Evolutionary conservation across 169 alveolate species (phyloP).

Genomic region (Miamiensis avidus): DNA sequence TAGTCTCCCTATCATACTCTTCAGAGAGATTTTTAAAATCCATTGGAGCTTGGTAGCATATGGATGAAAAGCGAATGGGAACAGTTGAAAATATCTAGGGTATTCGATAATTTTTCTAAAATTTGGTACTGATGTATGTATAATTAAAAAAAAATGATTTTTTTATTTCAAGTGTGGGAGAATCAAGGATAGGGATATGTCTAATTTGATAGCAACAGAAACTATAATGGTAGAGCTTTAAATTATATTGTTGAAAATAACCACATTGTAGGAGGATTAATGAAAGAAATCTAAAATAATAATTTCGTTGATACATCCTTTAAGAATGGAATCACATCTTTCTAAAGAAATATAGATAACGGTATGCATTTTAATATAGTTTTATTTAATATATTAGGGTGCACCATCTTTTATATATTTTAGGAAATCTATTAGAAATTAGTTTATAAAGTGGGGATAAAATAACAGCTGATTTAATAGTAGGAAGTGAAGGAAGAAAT

Average conservation of each 20-base stretch:
- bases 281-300: conserved; percentile 18
- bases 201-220: background rate
- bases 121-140: background rate
- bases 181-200: conserved; percentile 12
- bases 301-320: conserved; percentile 21
- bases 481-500: conserved; percentile 68
- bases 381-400: too few species aligned
- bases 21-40: conserved; percentile 11
- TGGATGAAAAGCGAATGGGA: conserved; percentile 17
- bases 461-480: conserved; percentile 42
- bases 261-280: conserved; percentile 40
- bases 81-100: conserved; percentile 3
- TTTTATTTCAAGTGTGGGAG: conserved; percentile 15
- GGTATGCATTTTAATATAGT: background rate
- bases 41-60: conserved; percentile 23
- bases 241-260: conserved; percentile 52
- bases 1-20: conserved; percentile 2
- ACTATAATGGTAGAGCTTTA: conserved; percentile 8
- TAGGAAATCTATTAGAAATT: conserved; percentile 13
- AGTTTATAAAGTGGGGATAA: conserved; percentile 43
- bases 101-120: background rate
- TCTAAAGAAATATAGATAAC: conserved; percentile 15
- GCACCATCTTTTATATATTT: background rate
- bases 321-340: conserved; percentile 17
- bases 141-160: background rate